Evolutionary conservation across 257 asterid genomes (phyloP).

Genomic region (Nicotiana undulata): DNA sequence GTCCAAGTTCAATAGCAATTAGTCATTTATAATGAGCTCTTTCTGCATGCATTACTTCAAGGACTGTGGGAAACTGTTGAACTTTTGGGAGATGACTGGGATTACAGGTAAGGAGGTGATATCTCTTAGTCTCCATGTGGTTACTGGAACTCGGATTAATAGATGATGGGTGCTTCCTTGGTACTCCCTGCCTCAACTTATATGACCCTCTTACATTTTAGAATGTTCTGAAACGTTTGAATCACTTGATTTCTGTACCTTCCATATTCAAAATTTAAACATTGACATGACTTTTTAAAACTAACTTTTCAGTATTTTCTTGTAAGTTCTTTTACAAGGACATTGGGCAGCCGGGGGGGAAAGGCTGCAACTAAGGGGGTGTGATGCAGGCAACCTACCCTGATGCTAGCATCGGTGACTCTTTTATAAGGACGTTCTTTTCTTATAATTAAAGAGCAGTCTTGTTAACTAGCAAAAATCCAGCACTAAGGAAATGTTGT

Average conservation of each 20-base stretch:
- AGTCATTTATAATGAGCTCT: neutral
- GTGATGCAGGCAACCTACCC: too few species aligned
- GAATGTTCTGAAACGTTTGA: neutral
- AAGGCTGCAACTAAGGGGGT: too few species aligned
- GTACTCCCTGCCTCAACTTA: neutral
- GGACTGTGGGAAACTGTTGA: neutral
- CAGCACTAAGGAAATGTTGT: too few species aligned
- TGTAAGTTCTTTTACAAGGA: too few species aligned
- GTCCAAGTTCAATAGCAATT: neutral
- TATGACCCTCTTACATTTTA: neutral
- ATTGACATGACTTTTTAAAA: too few species aligned
- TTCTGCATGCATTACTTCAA: neutral
- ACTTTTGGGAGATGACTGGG: neutral
- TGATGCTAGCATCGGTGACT: too few species aligned
- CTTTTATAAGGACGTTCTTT: too few species aligned
- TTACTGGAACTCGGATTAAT: neutral
- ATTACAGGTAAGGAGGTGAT: neutral
- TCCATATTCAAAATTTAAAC: neutral
- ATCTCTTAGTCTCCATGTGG: neutral
- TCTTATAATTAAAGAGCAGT: too few species aligned
- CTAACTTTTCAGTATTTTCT: too few species aligned
- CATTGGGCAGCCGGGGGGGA: too few species aligned
- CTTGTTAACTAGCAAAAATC: too few species aligned
- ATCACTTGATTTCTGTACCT: neutral
- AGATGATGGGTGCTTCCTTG: neutral